These are phyloP conservation scores for Gilbertella persicaria DNA, from an alignment of 371 early-diverging fungal species.

Conservation along the genomic window DNA sequence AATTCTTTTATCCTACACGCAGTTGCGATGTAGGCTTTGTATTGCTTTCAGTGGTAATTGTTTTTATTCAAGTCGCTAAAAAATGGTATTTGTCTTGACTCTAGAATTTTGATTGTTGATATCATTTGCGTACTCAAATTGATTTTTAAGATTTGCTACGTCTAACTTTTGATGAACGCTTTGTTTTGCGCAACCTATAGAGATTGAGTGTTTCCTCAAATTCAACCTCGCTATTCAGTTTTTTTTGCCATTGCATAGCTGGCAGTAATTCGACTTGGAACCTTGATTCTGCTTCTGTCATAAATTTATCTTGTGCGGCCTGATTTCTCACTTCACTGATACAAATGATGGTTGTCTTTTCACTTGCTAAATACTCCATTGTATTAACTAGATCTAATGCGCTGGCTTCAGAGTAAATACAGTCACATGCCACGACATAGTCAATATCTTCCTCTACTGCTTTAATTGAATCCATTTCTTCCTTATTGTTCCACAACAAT, in stretches of 20 bases:
- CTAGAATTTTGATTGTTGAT: too few relatives aligned
- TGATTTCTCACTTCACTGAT: conserved; percentile 56
- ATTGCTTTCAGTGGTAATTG: too few relatives aligned
- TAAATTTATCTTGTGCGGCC: conserved; percentile 53
- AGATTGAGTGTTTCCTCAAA: conserved; percentile 53
- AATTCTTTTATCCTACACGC: too few relatives aligned
- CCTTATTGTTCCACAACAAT: conserved; percentile 47
- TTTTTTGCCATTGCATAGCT: conserved; percentile 46
- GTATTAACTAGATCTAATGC: conserved; percentile 50
- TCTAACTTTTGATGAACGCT: conserved; percentile 15
- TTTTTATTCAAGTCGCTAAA: too few relatives aligned
- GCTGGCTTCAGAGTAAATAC: conserved; percentile 59
- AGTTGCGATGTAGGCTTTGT: too few relatives aligned
- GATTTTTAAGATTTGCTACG: too few relatives aligned
- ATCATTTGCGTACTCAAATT: background rate
- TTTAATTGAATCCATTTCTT: conserved; percentile 34
- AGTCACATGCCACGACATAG: conserved; percentile 54
- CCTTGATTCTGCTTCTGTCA: conserved; percentile 35
- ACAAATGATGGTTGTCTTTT: conserved; percentile 47
- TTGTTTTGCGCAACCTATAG: conserved; percentile 37
- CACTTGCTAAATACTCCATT: conserved; percentile 38
- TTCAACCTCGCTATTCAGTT: conserved; percentile 30
- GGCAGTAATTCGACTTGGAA: conserved; percentile 46
- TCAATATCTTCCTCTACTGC: conserved; percentile 41
- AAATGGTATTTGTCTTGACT: too few relatives aligned